Conservation (phyloP, 768 basidiomycete species). For the Cyclocybe cylindracea region DNA sequence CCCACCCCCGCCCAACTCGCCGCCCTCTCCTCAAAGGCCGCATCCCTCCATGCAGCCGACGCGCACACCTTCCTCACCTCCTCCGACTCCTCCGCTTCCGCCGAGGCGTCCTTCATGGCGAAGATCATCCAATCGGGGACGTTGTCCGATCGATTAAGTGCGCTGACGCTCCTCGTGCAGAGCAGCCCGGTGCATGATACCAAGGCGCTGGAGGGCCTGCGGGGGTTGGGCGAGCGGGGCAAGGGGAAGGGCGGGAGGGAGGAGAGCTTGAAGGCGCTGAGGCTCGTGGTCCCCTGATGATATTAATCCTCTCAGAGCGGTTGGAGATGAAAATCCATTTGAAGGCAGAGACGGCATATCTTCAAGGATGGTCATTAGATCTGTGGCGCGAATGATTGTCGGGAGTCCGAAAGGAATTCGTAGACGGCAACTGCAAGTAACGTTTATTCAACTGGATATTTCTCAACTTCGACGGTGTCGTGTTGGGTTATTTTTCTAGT, state of each 20-base stretch:
- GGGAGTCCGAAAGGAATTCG: too few species aligned
- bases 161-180: constrained; percentile 87
- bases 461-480: too few species aligned
- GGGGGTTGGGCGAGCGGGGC: constrained; percentile 73
- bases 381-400: too few species aligned
- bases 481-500: too few species aligned
- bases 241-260: constrained; percentile 87
- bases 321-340: too few species aligned
- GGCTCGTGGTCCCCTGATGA: constrained; percentile 23
- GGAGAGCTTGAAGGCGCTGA: constrained; percentile 85
- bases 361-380: too few species aligned
- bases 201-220: constrained; percentile 75
- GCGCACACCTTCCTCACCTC: constrained; percentile 48
- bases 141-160: constrained; percentile 88
- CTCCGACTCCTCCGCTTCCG: constrained; percentile 49
- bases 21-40: constrained; percentile 47
- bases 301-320: too few species aligned
- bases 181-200: constrained; percentile 85
- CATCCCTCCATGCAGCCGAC: constrained; percentile 45
- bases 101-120: constrained; percentile 80
- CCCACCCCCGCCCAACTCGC: constrained; percentile 47
- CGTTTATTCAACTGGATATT: too few species aligned
- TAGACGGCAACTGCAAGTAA: too few species aligned
- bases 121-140: constrained; percentile 89
- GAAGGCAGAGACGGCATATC: too few species aligned